Evolutionary conservation across 2,329 filamentous ascomycete species (phyloP).

Genomic region (Fusarium siculi): DNA sequence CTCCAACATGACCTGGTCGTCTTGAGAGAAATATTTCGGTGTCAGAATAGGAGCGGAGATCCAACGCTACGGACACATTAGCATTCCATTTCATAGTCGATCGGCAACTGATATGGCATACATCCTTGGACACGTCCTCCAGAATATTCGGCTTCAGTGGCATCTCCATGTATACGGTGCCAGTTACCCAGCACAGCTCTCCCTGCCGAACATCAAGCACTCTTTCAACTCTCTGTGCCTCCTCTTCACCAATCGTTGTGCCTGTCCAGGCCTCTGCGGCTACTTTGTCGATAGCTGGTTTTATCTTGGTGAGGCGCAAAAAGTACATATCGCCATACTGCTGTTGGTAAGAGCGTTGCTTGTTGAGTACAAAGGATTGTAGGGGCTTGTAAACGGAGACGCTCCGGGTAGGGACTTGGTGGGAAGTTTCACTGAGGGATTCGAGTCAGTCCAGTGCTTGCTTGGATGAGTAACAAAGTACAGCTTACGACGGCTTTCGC

Average conservation of each 20-base stretch:
- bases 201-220: constrained; percentile 97
- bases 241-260: constrained; percentile 80
- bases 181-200: constrained; percentile 92
- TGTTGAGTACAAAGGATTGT: constrained; percentile 77
- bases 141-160: constrained; percentile 94
- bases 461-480: background rate
- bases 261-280: constrained; percentile 81
- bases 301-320: constrained; percentile 85
- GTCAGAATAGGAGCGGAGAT: constrained; percentile 82
- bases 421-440: constrained; percentile 47
- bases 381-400: constrained; percentile 77
- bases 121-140: constrained; percentile 93
- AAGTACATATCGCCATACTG: constrained; percentile 99
- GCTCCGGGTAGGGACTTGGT: constrained; percentile 61
- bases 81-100: background rate
- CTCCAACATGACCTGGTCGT: constrained; percentile 85
- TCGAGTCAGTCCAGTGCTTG: constrained; percentile 1
- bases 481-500: constrained; percentile 48
- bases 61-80: constrained; percentile 72
- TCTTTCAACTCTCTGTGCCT: constrained; percentile 80
- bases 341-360: constrained; percentile 82
- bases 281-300: constrained; percentile 80
- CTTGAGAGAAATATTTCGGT: constrained; percentile 77
- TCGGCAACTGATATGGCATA: constrained; percentile 52
- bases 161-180: constrained; percentile 98